Evolutionary conservation across 208 protist genomes (phyloP).

Genomic region (Leishmania major): DNA sequence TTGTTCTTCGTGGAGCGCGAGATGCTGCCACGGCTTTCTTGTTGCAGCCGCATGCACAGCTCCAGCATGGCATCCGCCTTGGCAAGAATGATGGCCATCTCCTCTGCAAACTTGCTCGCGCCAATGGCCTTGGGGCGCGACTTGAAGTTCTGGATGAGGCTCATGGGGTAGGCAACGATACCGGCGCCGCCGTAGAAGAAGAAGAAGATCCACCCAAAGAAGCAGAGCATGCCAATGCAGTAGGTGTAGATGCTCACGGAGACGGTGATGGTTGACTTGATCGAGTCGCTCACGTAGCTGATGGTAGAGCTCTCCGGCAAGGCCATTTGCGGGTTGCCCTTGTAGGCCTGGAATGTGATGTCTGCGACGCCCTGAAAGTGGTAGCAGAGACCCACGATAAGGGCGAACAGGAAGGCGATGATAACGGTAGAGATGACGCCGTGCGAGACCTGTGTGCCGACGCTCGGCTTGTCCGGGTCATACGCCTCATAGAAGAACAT

Average conservation of each 20-base stretch:
- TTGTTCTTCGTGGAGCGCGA: constrained; percentile 53
- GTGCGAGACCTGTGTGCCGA: constrained; percentile 56
- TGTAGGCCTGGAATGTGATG: constrained; percentile 48
- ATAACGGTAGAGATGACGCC: constrained; percentile 75
- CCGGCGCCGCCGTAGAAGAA: constrained; percentile 94
- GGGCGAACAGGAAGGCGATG: constrained; percentile 56
- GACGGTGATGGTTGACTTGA: constrained; percentile 35
- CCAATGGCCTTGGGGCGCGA: constrained; percentile 64
- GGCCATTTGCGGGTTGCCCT: constrained; percentile 35
- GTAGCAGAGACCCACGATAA: constrained; percentile 66
- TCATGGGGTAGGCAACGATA: constrained; percentile 89
- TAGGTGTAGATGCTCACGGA: constrained; percentile 80
- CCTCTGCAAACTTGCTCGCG: constrained; percentile 52
- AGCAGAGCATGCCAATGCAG: constrained; percentile 73
- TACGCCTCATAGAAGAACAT: constrained; percentile 95
- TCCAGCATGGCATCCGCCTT: constrained; percentile 80
- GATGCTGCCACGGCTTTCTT: constrained; percentile 36
- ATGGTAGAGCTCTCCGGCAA: constrained; percentile 6
- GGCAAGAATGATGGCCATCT: constrained; percentile 82
- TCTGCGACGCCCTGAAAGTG: constrained; percentile 49
- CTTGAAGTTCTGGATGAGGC: constrained; percentile 42
- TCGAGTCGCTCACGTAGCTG: constrained; percentile 25
- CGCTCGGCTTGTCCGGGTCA: constrained; percentile 80
- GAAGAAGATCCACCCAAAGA: constrained; percentile 91
- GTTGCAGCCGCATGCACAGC: constrained; percentile 54